Conservation (phyloP, 2,329 filamentous ascomycete species). For the Aspergillus piperis region DNA sequence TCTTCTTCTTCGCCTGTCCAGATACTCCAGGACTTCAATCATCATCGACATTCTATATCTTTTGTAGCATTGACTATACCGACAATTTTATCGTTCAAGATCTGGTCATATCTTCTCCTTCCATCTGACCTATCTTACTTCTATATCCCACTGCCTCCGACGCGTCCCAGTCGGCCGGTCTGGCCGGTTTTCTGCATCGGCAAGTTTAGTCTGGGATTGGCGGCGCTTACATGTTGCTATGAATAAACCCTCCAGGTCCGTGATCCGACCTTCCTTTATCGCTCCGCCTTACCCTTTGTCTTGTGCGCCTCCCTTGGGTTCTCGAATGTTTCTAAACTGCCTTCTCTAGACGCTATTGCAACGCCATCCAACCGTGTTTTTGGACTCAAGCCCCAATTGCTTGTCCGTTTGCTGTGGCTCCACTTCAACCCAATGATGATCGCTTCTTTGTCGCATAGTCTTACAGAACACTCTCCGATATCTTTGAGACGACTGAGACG, state of each 20-base stretch:
- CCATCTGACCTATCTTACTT: neutral
- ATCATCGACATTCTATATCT: no score
- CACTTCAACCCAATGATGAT: slow-evolving; percentile 1
- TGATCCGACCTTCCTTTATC: neutral
- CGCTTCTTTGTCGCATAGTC: slow-evolving; percentile 1
- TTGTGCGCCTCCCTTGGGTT: neutral
- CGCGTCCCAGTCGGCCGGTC: neutral
- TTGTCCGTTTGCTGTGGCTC: neutral
- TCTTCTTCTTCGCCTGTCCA: neutral
- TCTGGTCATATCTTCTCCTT: neutral
- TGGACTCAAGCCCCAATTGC: neutral
- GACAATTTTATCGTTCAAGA: neutral
- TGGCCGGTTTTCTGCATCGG: slow-evolving; percentile 2
- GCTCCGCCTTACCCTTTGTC: slow-evolving; percentile 5
- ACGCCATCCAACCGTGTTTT: neutral
- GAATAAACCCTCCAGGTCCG: slow-evolving; percentile 1
- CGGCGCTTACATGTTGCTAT: slow-evolving; percentile 12
- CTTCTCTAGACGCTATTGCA: neutral
- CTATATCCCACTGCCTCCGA: neutral
- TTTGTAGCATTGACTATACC: no score
- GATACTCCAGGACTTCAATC: no score
- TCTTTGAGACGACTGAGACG: neutral
- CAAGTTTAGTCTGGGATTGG: slow-evolving; percentile 8
- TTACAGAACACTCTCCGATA: neutral
- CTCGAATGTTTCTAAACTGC: slow-evolving; percentile 1